Percentiles rank a stretch among this genome's conserved stretches.
These are phyloP conservation scores for Amanita exitialis DNA, from an alignment of 768 basidiomycete species.

Conservation along the genomic window DNA sequence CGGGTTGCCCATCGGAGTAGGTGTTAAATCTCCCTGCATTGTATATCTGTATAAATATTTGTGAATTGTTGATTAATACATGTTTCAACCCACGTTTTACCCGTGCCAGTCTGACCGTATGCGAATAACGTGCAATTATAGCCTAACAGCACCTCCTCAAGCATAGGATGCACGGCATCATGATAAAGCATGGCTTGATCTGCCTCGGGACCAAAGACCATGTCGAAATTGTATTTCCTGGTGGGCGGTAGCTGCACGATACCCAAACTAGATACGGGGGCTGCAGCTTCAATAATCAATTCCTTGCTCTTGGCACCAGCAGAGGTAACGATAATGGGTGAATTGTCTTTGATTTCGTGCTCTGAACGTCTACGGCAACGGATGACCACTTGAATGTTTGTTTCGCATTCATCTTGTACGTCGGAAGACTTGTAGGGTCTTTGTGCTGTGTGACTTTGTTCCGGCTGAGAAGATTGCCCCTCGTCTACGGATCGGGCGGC, in stretches of 20 bases:
- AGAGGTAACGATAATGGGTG: slow-evolving; percentile 79
- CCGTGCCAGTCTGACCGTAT: slow-evolving; percentile 97
- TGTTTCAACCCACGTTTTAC: slow-evolving; percentile 77
- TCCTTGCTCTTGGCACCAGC: slow-evolving; percentile 66
- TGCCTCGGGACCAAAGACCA: slow-evolving; percentile 94
- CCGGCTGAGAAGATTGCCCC: slow-evolving; percentile 5
- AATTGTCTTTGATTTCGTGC: slow-evolving; percentile 76
- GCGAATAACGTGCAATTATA: slow-evolving; percentile 98
- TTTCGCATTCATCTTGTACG: slow-evolving; percentile 43
- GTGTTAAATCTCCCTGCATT: slow-evolving; percentile 91
- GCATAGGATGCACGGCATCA: slow-evolving; percentile 86
- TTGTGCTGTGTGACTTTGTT: slow-evolving; percentile 7
- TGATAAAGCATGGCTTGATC: slow-evolving; percentile 92
- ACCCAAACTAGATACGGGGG: slow-evolving; percentile 62
- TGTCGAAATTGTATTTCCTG: slow-evolving; percentile 87
- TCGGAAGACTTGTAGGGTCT: slow-evolving; percentile 15
- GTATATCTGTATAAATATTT: slow-evolving; percentile 50
- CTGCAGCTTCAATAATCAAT: slow-evolving; percentile 72
- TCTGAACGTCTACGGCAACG: slow-evolving; percentile 82
- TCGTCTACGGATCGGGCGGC: slow-evolving; percentile 21
- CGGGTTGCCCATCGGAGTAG: slow-evolving; percentile 80
- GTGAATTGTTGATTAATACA: background rate
- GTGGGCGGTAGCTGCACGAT: slow-evolving; percentile 65
- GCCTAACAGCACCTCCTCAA: slow-evolving; percentile 88
- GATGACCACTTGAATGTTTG: slow-evolving; percentile 90